phyloP scores from a whole-genome alignment of 140 eudicot species.

The Bidens hawaiensis region DNA sequence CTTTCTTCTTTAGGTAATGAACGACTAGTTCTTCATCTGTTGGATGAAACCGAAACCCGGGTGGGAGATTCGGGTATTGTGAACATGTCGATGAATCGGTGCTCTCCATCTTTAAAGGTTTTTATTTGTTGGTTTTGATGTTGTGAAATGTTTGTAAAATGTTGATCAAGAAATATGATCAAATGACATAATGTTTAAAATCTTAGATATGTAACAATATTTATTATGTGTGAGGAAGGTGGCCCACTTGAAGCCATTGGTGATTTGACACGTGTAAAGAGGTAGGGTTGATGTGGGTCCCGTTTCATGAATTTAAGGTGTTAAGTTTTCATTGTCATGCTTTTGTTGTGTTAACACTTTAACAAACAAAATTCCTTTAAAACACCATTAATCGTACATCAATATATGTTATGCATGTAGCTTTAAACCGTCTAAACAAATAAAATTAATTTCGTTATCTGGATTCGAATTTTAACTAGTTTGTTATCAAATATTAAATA shows the following conservation, averaged over 20 bases:
- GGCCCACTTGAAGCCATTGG: conserved; percentile 23
- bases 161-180: conserved; percentile 12
- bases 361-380: conserved; percentile 35
- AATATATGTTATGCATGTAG: conserved; percentile 12
- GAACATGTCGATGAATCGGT: conserved; percentile 46
- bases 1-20: conserved; percentile 47
- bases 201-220: conserved; percentile 17
- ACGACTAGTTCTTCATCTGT: conserved; percentile 67
- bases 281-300: conserved; percentile 32
- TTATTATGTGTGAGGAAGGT: conserved; percentile 33
- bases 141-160: conserved; percentile 11
- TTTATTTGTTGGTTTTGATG: neutral
- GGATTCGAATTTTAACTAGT: neutral
- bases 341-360: conserved; percentile 22
- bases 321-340: conserved; percentile 32
- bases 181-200: conserved; percentile 16
- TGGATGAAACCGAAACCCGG: conserved; percentile 70
- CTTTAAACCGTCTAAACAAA: conserved; percentile 21
- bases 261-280: conserved; percentile 30
- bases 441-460: neutral
- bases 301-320: conserved; percentile 37
- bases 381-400: conserved; percentile 29
- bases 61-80: conserved; percentile 51
- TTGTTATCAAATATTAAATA: neutral
- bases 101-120: conserved; percentile 46